Evolutionary conservation across 352 stramenopile genomes (phyloP), one percentile per base, ranked within the genome.

Genomic region (Pythium myriotylum): DNA sequence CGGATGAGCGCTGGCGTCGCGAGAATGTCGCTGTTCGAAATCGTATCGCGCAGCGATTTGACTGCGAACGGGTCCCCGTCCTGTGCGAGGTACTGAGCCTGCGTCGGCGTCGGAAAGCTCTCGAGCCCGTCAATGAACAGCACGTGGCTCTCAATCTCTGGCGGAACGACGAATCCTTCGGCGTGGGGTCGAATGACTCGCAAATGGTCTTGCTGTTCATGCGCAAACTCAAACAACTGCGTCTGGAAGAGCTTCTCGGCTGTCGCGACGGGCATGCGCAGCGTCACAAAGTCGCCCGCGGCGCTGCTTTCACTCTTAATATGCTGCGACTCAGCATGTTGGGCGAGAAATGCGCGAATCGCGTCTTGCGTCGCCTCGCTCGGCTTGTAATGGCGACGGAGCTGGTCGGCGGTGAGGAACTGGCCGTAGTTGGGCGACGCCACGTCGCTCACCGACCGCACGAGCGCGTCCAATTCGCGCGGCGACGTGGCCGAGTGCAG

Each of bases 111-210:
- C 4, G 84, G 84, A 43, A 93, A 90, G 54, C 70, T 80, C 66
- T 93, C 81, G 19, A 93, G 70, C 20, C 78, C 84, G 65, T 86
- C 84, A 10, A 91, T 60, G 65, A 79, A 93, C 47, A 74, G 42
- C 19, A 91, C 68, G 19, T 86, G 69, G 4, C n/a, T 7, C 2
- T 67, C 57, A 3, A 93, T 56, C 4, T 60, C 48, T 10, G 53
- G 23, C 0, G 84, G 84, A 12, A 93, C 47, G 0, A 41, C 48
- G 50, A 80, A 89, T 14, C 40, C 55, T 10, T 62, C 27, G 27
- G 58, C 60, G 1, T 63, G 52, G 0, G 84, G 80, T 7, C 82
- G 76, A 13, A 90, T 54, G 10, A 93, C 68, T 13, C 57, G 70
- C 47, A 87, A 43, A 2, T 47, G 49, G 5, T 52, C 32, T 22